These are phyloP conservation scores for Lepiota brunneoincarnata DNA, from an alignment of 768 basidiomycete genomes.

Conservation along the genomic window DNA sequence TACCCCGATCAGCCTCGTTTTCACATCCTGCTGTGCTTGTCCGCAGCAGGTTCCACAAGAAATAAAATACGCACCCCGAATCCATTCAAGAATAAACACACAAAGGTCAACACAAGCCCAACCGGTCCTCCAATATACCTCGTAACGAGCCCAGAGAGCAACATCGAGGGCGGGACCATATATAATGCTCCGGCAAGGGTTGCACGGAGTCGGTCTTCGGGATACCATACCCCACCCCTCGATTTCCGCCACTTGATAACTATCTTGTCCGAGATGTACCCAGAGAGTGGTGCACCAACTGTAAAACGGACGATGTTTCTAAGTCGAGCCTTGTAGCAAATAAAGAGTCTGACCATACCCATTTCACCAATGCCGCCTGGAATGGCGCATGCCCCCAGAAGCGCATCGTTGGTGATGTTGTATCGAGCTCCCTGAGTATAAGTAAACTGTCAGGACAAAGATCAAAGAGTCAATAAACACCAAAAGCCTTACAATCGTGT, in stretches of 20 bases:
- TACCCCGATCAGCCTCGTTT: background rate
- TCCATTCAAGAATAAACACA: slow-evolving; percentile 60
- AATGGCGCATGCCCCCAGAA: slow-evolving; percentile 60
- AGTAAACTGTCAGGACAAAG: slow-evolving; percentile 20
- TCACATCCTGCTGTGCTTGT: background rate
- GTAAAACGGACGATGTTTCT: slow-evolving; percentile 14
- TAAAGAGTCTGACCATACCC: slow-evolving; percentile 32
- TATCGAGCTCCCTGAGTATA: slow-evolving; percentile 51
- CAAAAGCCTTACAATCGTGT: slow-evolving; percentile 53
- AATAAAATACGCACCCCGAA: slow-evolving; percentile 44
- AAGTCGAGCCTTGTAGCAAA: background rate
- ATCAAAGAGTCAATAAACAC: background rate
- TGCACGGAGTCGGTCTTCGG: slow-evolving; percentile 62
- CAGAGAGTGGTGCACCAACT: slow-evolving; percentile 64
- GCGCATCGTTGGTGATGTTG: slow-evolving; percentile 50
- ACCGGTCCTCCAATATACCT: slow-evolving; percentile 44
- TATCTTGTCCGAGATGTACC: slow-evolving; percentile 53
- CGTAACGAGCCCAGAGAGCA: slow-evolving; percentile 46
- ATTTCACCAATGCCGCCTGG: slow-evolving; percentile 62
- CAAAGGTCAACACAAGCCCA: slow-evolving; percentile 49
- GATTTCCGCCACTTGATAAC: slow-evolving; percentile 43
- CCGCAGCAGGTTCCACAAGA: background rate
- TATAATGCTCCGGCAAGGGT: slow-evolving; percentile 42
- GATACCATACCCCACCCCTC: slow-evolving; percentile 55
- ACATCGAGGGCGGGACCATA: slow-evolving; percentile 52